phyloP scores from a whole-genome alignment of 257 asterid genomes.

The Schizonepeta tenuifolia region DNA sequence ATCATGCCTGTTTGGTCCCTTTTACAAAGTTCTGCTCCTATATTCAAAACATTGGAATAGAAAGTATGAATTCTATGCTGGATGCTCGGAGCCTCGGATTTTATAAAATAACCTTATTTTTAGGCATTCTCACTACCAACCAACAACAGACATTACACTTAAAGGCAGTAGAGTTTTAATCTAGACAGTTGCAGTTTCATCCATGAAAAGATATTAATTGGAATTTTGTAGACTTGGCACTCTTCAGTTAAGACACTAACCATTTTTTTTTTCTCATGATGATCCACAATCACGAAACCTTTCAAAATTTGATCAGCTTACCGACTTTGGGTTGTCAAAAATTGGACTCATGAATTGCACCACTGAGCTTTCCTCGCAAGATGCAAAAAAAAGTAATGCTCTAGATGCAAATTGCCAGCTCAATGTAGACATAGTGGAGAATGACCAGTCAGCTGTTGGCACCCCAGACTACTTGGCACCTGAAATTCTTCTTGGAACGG shows the following conservation, averaged over 20 bases:
- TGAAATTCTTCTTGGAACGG: conserved; percentile 95
- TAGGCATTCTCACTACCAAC: conserved; percentile 13
- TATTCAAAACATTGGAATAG: conserved; percentile 6
- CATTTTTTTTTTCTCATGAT: conserved; percentile 29
- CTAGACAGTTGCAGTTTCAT: conserved; percentile 2
- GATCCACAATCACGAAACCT: conserved; percentile 36
- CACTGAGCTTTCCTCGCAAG: conserved; percentile 70
- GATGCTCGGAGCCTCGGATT: background rate
- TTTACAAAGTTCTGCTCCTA: conserved; percentile 3
- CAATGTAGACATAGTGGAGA: conserved; percentile 45
- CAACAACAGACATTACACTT: conserved; percentile 4
- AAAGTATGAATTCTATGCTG: conserved; percentile 15
- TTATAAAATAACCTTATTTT: background rate
- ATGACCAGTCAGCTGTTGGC: conserved; percentile 84
- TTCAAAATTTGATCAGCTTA: conserved; percentile 65
- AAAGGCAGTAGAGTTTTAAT: conserved; percentile 12
- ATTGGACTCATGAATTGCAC: conserved; percentile 96
- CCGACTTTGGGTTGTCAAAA: conserved; percentile 96
- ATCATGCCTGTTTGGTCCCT: conserved; percentile 24
- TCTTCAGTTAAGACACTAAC: background rate
- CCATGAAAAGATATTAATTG: conserved; percentile 2
- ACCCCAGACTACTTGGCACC: conserved; percentile 99
- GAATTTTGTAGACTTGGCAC: conserved; percentile 20
- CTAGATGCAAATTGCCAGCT: conserved; percentile 50
- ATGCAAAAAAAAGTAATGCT: conserved; percentile 42